A percentile compares a stretch with the other conserved stretches of the same genome.
phyloP scores from a whole-genome alignment of 768 basidiomycete genomes.

The Lanmaoa rubissima region DNA sequence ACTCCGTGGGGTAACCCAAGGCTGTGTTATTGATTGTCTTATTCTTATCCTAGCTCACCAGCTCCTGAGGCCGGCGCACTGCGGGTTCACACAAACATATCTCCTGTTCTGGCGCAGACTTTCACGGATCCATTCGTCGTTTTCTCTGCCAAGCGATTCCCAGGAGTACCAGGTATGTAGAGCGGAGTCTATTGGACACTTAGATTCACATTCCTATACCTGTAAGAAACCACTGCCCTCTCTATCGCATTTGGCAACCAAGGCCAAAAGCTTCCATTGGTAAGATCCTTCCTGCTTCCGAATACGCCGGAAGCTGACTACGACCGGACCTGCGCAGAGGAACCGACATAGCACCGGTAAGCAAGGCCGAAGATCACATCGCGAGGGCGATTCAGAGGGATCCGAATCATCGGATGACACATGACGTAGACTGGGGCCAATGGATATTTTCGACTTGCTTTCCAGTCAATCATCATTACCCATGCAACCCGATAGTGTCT shows the following conservation, averaged over 20 bases:
- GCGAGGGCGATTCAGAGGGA: conserved; percentile 56
- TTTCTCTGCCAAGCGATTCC: conserved; percentile 91
- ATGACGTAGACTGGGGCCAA: conserved; percentile 22
- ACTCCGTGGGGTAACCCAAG: conserved; percentile 11
- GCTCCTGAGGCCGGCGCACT: conserved; percentile 68
- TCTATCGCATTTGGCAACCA: conserved; percentile 89
- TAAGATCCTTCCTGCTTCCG: conserved; percentile 40
- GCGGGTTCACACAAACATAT: conserved; percentile 63
- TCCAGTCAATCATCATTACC: conserved; percentile 19
- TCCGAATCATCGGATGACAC: conserved; percentile 69
- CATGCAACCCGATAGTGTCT: conserved; percentile 21
- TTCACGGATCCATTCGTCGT: conserved; percentile 85
- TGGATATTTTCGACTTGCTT: conserved; percentile 11
- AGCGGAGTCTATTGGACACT: conserved; percentile 11
- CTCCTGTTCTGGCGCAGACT: conserved; percentile 79
- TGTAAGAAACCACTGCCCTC: conserved; percentile 78
- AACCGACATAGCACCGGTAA: conserved; percentile 78
- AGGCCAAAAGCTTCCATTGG: conserved; percentile 86
- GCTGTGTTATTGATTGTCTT: conserved; percentile 23
- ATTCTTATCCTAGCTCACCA: conserved; percentile 50
- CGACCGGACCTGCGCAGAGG: conserved; percentile 46
- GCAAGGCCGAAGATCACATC: conserved; percentile 52
- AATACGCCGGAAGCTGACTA: conserved; percentile 20
- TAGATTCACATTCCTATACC: conserved; percentile 22
- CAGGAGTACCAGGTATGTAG: conserved; percentile 81